These are phyloP conservation scores for Talaromyces rugulosus DNA, from an alignment of 2,329 filamentous ascomycete genomes.

Conservation along the genomic window DNA sequence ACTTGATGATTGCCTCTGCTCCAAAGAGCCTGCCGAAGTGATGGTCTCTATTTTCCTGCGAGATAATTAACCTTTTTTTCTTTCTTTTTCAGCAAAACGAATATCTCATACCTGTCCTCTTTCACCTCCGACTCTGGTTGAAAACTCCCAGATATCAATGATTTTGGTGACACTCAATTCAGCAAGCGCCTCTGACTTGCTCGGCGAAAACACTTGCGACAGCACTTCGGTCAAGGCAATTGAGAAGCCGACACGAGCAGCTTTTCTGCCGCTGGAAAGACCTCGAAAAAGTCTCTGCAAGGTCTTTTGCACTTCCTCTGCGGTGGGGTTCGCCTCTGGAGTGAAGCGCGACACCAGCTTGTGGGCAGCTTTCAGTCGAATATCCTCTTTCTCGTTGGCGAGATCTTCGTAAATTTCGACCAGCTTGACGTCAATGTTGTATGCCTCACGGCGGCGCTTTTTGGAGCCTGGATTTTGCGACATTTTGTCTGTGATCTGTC, in stretches of 20 bases:
- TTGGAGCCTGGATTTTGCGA: constrained; percentile 23
- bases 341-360: constrained; percentile 42
- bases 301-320: constrained; percentile 38
- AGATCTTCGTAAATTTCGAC: constrained; percentile 49
- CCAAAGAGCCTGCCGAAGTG: constrained; percentile 84
- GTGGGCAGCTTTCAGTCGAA: constrained; percentile 43
- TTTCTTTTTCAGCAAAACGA: background rate
- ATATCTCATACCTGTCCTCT: constrained; percentile 47
- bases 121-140: constrained; percentile 50
- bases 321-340: constrained; percentile 33
- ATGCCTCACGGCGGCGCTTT: constrained; percentile 39
- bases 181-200: constrained; percentile 20
- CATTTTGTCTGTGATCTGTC: constrained; percentile 23
- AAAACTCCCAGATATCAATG: constrained; percentile 49
- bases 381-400: constrained; percentile 43
- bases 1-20: constrained; percentile 78
- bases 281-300: constrained; percentile 72
- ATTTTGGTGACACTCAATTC: constrained; percentile 39
- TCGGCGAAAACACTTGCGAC: constrained; percentile 57
- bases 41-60: constrained; percentile 80
- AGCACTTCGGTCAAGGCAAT: constrained; percentile 80
- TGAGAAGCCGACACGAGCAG: constrained; percentile 82
- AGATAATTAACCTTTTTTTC: constrained; percentile 15
- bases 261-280: constrained; percentile 84
- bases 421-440: constrained; percentile 42